Evolutionary conservation across 1,284 basidiomycete species (phyloP).

Genomic region (Mycosarcoma maydis): DNA sequence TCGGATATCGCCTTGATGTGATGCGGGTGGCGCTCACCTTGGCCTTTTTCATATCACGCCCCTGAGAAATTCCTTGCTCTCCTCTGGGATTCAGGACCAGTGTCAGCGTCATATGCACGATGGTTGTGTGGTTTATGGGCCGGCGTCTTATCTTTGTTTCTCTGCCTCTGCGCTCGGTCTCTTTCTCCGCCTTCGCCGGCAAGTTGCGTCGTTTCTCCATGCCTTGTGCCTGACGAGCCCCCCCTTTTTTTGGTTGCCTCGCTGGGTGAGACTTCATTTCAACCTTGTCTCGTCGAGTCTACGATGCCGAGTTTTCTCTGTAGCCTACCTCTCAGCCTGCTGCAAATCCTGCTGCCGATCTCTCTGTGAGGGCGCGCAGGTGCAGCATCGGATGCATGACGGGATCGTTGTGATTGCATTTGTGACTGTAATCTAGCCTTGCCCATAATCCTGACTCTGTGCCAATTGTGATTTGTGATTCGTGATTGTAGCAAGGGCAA

Average conservation of each 20-base stretch:
- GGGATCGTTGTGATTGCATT: background rate
- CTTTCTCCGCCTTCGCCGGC: background rate
- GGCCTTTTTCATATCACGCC: background rate
- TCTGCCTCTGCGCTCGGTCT: background rate
- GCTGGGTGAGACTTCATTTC: background rate
- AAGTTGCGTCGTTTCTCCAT: no score
- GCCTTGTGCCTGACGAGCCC: no score
- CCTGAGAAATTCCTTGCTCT: no score
- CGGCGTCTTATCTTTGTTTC: background rate
- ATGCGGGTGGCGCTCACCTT: background rate
- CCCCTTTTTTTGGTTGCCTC: no score
- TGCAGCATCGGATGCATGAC: background rate
- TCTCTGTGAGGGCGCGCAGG: background rate
- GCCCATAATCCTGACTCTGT: background rate
- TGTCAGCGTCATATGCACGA: no score
- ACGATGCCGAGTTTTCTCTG: background rate
- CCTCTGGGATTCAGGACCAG: no score
- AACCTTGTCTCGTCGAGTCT: background rate
- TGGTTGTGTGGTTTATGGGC: no score
- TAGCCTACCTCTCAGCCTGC: background rate
- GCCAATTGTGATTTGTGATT: no score
- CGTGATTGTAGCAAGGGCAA: conserved; percentile 4
- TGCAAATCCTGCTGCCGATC: no score
- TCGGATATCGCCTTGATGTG: conserved; percentile 5
- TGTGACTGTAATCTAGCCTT: conserved; percentile 2